Evolutionary conservation across 31 red algal genomes (phyloP).

Genomic region (Endocladia muricata): DNA sequence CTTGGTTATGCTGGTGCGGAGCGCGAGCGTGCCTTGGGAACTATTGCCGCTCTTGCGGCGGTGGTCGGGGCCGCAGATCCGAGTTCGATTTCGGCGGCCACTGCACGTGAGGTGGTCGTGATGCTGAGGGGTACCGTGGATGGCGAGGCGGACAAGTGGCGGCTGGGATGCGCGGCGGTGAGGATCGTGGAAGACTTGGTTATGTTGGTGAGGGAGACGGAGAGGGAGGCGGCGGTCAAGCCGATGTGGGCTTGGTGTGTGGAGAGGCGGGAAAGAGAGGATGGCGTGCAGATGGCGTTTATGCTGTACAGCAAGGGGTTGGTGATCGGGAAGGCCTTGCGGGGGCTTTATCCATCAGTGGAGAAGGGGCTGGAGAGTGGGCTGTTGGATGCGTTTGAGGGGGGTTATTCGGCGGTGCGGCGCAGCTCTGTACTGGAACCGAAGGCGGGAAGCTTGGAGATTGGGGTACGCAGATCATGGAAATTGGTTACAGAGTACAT

Average conservation of each 20-base stretch:
- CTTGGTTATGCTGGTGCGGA: constrained; percentile 1
- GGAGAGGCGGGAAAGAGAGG: background rate
- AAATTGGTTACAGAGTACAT: background rate
- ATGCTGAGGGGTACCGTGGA: background rate
- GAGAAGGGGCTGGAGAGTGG: background rate
- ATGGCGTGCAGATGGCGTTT: constrained; percentile 24
- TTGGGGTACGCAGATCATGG: background rate
- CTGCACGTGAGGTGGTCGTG: background rate
- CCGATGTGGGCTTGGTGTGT: constrained; percentile 22
- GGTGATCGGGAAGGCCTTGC: background rate
- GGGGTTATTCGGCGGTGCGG: background rate
- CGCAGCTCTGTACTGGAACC: background rate
- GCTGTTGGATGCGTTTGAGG: constrained; percentile 12
- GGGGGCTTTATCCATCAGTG: background rate
- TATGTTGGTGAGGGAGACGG: background rate
- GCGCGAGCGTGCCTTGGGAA: constrained; percentile 22
- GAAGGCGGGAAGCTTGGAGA: background rate
- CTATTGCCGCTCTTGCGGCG: background rate
- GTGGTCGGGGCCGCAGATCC: background rate
- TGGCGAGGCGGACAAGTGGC: constrained; percentile 10
- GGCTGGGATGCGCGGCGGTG: constrained; percentile 6
- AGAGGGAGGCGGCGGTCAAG: background rate
- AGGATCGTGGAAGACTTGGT: background rate
- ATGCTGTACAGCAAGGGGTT: background rate
- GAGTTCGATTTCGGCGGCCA: background rate